Percentiles rank a stretch among this genome's conserved stretches.
Evolutionary conservation across 164 flowering plant genomes (phyloP).

Genomic region (Sedum album): DNA sequence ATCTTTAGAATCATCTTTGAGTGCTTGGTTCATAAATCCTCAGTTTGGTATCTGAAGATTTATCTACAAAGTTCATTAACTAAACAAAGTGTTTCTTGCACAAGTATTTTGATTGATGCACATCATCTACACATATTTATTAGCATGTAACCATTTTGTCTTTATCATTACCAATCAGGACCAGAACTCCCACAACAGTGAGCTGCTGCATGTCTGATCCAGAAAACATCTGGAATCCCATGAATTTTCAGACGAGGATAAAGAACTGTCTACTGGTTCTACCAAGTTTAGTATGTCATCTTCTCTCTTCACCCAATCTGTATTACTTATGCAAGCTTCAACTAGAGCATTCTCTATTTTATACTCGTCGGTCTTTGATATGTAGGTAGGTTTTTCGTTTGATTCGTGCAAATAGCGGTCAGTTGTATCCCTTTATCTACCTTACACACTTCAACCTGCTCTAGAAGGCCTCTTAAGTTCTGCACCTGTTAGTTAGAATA

Average conservation of each 20-base stretch:
- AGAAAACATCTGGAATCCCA: slow-evolving; percentile 19
- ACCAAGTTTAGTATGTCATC: slow-evolving; percentile 12
- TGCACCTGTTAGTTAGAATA: background rate
- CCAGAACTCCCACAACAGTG: slow-evolving; percentile 17
- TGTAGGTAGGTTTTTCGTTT: background rate
- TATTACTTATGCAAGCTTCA: slow-evolving; percentile 16
- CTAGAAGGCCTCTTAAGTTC: background rate
- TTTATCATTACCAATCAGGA: background rate
- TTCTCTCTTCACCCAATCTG: slow-evolving; percentile 20
- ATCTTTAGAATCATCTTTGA: background rate
- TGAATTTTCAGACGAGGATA: slow-evolving; percentile 29
- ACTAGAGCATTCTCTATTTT: background rate
- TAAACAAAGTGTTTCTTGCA: background rate
- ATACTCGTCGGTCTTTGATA: background rate
- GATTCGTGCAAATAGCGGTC: background rate
- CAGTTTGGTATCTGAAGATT: background rate
- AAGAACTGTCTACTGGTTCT: slow-evolving; percentile 18
- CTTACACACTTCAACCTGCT: background rate
- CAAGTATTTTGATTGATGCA: background rate
- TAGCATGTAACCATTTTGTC: too few relatives aligned
- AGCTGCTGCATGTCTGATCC: slow-evolving; percentile 26
- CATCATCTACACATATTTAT: background rate
- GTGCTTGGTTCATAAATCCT: background rate
- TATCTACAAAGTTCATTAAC: background rate
- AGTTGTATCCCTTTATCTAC: background rate